Base-by-base conservation (phyloP, 2,329 filamentous ascomycete species). In the Fusarium aywerte region DNA sequence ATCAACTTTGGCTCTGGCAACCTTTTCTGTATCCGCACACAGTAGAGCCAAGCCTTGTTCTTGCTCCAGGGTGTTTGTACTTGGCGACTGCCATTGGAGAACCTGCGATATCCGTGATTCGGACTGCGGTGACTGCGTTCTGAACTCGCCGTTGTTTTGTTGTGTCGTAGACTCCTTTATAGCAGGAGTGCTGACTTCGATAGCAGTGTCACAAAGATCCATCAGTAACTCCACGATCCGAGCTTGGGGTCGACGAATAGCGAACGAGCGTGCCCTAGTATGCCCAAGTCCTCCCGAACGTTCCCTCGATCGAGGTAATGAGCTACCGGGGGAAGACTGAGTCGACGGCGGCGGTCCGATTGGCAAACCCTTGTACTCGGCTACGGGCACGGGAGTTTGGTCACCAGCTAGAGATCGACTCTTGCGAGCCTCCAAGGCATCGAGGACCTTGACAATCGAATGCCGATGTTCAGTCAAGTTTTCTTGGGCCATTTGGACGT, bases 401-500 rank as follows among this genome's bases (percentile, higher is more conserved):
- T 89, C 85, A 75, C 88, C 84, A 58, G 83, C 81, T 76, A 85
- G 65, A 74, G 88, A 84, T 21, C 90, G 87, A 68, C 90, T 89
- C 70, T 89, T 87, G 50, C 92, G 87, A 58, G 91, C 89, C 78
- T 99, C 96, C 38, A 97, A 84, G 20, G 92, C 92, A 80, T 99
- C 96, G 12, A 99, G 85, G 10, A 99, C 93, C 77, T 91, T 97
- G 75, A 99, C 96, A 72, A 99, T 97, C 36, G 92, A 87, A 78
- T 97, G 94, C 7, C 96, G 90, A 79, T 99, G 96, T 75, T 99
- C 96, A 8, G 90, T 91, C 47, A 99, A 82, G 65, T 88, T 93
- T 75, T 99, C 96, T 75, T 99, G 96, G 7, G 94, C 89, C 84
- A 98, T 90, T 76, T 99, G 95, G 5, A 99, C 93, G 72, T 98